These are phyloP conservation scores for Balakata baccata DNA, from an alignment of 345 rosid genomes.

Conservation along the genomic window DNA sequence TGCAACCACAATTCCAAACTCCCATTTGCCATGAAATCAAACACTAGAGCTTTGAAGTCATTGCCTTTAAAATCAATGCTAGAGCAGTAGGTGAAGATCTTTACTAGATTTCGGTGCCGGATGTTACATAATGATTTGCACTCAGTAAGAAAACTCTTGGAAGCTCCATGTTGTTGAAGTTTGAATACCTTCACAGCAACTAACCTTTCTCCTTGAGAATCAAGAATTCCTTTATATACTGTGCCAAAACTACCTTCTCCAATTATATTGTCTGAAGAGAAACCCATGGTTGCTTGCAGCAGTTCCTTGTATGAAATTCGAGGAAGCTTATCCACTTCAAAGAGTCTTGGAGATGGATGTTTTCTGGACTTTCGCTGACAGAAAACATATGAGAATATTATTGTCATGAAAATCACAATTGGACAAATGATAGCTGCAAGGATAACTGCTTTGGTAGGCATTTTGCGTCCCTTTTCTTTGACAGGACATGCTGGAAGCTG, in stretches of 20 bases:
- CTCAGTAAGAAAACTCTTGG: background rate
- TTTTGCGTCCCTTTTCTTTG: background rate
- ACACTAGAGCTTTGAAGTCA: constrained; percentile 11
- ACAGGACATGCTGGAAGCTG: constrained; percentile 2
- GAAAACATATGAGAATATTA: background rate
- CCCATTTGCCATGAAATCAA: constrained; percentile 4
- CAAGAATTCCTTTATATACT: background rate
- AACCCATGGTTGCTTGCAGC: background rate
- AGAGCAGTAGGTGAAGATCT: background rate
- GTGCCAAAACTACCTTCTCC: constrained; percentile 4
- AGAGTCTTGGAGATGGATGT: background rate
- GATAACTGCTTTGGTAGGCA: background rate
- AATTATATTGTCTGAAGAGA: background rate
- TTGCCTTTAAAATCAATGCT: background rate
- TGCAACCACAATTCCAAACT: background rate
- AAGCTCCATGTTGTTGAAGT: background rate
- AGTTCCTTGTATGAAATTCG: background rate
- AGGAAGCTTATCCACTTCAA: background rate
- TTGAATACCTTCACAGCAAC: background rate
- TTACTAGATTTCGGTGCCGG: constrained; percentile 6
- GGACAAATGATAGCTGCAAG: background rate
- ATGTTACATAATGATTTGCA: background rate
- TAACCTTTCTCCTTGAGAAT: background rate
- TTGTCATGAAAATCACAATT: background rate
- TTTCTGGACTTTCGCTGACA: background rate